Conservation (phyloP, 2,329 filamentous ascomycete genomes). For the Colletotrichum sp. region DNA sequence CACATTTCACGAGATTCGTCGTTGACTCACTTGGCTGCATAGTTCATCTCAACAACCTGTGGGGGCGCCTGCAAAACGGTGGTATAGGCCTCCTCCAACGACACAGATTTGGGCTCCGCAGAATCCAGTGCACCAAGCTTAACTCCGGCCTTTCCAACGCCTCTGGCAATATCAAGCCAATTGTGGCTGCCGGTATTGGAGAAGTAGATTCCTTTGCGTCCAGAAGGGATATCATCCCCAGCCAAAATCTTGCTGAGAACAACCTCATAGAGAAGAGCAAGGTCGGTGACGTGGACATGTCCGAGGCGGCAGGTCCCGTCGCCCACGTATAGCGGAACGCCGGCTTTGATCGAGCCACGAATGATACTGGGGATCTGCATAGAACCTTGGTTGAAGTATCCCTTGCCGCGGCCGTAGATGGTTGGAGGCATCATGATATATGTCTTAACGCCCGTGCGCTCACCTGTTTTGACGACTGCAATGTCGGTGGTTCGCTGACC, state of each 20-base stretch:
- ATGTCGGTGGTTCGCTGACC: constrained; percentile 50
- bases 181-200: constrained; percentile 40
- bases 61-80: background rate
- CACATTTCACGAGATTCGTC: background rate
- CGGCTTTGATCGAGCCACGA: constrained; percentile 30
- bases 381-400: constrained; percentile 43
- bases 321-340: constrained; percentile 31
- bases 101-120: background rate
- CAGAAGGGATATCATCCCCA: constrained; percentile 34
- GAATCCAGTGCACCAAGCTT: constrained; percentile 34
- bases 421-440: constrained; percentile 50
- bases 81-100: background rate
- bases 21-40: background rate
- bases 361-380: constrained; percentile 43
- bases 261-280: constrained; percentile 45
- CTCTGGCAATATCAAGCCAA: constrained; percentile 43
- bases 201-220: constrained; percentile 47
- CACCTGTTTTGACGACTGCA: constrained; percentile 42
- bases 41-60: constrained; percentile 10
- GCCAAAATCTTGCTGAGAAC: constrained; percentile 37
- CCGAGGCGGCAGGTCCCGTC: constrained; percentile 43
- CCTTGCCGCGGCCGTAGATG: constrained; percentile 51
- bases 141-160: constrained; percentile 36
- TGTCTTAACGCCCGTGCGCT: constrained; percentile 45
- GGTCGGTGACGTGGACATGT: constrained; percentile 50